phyloP scores from a whole-genome alignment of 2,329 filamentous ascomycete genomes.

The Aspergillus sp. region DNA sequence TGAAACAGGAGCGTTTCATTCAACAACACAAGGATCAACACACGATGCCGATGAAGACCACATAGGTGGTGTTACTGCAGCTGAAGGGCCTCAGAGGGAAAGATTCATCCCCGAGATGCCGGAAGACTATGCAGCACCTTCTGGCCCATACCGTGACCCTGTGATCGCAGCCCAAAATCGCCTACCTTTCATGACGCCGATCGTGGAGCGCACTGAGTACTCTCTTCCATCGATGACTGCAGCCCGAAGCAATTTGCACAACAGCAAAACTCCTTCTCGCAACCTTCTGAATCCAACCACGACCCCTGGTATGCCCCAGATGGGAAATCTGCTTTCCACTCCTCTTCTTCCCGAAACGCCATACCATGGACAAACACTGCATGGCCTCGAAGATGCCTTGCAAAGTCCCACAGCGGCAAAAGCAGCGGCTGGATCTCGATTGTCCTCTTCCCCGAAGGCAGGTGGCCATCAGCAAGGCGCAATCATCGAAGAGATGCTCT shows the following conservation, averaged over 20 bases:
- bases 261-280: conserved; percentile 78
- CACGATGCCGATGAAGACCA: conserved; percentile 25
- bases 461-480: conserved; percentile 52
- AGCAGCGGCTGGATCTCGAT: conserved; percentile 31
- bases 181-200: conserved; percentile 97
- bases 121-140: conserved; percentile 82
- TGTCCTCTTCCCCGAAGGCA: conserved; percentile 25
- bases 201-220: conserved; percentile 91
- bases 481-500: conserved; percentile 79
- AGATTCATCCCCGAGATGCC: conserved; percentile 69
- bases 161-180: conserved; percentile 82
- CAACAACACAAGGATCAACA: conserved; percentile 23
- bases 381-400: conserved; percentile 38
- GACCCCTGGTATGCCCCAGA: conserved; percentile 38
- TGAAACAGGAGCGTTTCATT: conserved; percentile 28
- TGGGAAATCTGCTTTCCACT: conserved; percentile 64
- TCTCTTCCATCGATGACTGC: conserved; percentile 69
- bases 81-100: conserved; percentile 45
- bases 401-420: conserved; percentile 46
- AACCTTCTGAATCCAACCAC: conserved; percentile 34
- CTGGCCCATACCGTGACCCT: conserved; percentile 79
- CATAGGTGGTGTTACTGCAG: conserved; percentile 35
- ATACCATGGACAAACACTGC: conserved; percentile 51
- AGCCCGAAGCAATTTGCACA: conserved; percentile 62
- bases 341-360: conserved; percentile 71